A percentile compares a stretch with the other conserved stretches of the same genome.
phyloP scores from a whole-genome alignment of 2,329 filamentous ascomycete genomes.

The Ramichloridium luteum region DNA sequence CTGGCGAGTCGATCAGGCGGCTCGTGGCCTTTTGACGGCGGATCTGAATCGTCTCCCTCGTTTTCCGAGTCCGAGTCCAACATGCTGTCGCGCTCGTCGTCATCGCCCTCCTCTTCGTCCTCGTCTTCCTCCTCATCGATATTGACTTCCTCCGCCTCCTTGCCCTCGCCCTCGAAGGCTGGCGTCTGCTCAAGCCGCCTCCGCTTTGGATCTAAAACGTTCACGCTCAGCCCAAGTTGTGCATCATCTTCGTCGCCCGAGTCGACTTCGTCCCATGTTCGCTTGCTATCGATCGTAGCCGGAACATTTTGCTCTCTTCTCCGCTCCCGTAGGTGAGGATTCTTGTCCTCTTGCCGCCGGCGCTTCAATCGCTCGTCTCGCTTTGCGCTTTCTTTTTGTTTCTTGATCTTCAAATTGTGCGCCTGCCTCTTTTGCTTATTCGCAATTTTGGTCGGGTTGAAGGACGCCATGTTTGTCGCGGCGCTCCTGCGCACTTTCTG shows the following conservation, averaged over 20 bases:
- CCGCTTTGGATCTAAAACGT: conserved; percentile 35
- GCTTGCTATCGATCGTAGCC: conserved; percentile 70
- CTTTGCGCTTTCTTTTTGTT: conserved; percentile 57
- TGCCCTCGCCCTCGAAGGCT: conserved; percentile 8
- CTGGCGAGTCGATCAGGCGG: conserved; percentile 21
- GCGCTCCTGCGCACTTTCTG: no score
- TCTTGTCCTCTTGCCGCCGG: conserved; percentile 73
- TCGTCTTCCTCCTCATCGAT: conserved; percentile 4
- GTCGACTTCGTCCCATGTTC: conserved; percentile 61
- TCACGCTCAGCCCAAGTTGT: conserved; percentile 30
- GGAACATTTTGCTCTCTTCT: conserved; percentile 70
- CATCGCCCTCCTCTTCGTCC: conserved; percentile 10
- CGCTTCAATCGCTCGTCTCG: conserved; percentile 65
- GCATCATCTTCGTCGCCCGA: conserved; percentile 29
- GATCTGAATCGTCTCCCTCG: conserved; percentile 42
- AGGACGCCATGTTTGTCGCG: conserved; percentile 22
- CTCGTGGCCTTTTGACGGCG: conserved; percentile 11
- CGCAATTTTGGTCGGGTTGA: conserved; percentile 21
- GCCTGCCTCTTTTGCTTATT: conserved; percentile 64
- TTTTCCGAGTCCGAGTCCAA: conserved; percentile 41
- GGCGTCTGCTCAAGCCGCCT: conserved; percentile 27
- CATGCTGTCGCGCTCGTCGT: conserved; percentile 63
- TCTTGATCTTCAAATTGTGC: conserved; percentile 70
- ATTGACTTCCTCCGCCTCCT: conserved; percentile 4
- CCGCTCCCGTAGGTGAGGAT: conserved; percentile 62